Base-by-base conservation (phyloP, 352 stramenopile genomes). In the Phytophthora lateralis region DNA sequence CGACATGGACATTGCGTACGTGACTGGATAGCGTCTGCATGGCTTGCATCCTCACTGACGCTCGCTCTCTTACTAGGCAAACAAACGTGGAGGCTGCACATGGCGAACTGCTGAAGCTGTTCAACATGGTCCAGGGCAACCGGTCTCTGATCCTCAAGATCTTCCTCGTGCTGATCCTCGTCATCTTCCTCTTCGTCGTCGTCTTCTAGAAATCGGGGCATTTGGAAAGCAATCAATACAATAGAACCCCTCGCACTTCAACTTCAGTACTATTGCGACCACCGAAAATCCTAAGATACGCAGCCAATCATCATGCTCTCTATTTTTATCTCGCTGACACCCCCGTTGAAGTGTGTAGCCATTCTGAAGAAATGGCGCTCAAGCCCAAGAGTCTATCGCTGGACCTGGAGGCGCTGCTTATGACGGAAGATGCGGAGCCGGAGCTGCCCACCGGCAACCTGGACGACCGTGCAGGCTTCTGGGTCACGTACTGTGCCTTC, bases 1-100 rank as follows among this genome's bases (percentile, higher is more conserved):
- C 60, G 78, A 95, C 67, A 93, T 95, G 80, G 73, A 90, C 42
- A 78, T 91, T n/a, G 86, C 86, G 83, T 93, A 90, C 73, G 83
- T 85, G 24, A 15, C 20, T 53, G 11, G 35, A 20, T 46, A 7
- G 21, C 2, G 8, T 30, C 4, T 17, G 44, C 26, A 4, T 43
- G 2, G 48, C 20, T n/a, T 55, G 18, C 32, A 37, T 49, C 9
- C 48, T 18, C 48, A n/a, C 55, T 71, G 8, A 64, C 60, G 24
- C 35, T 38, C 58, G 24, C 35, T 38, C 6, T 45, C 30, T 26
- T 47, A 37, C 6, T 48, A 94, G 86, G 2, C 82, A 91, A 75
- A 73, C 74, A 7, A 95, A 95, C 58, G 83, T 93, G 21, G 79
- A 91, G 30, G 74, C 68, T 11, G 81, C 82, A 0, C 81, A 95